Percentiles rank a stretch among this genome's conserved stretches.
These are phyloP conservation scores for Neurospora africana DNA, from an alignment of 495 filamentous ascomycete genomes.

Conservation along the genomic window DNA sequence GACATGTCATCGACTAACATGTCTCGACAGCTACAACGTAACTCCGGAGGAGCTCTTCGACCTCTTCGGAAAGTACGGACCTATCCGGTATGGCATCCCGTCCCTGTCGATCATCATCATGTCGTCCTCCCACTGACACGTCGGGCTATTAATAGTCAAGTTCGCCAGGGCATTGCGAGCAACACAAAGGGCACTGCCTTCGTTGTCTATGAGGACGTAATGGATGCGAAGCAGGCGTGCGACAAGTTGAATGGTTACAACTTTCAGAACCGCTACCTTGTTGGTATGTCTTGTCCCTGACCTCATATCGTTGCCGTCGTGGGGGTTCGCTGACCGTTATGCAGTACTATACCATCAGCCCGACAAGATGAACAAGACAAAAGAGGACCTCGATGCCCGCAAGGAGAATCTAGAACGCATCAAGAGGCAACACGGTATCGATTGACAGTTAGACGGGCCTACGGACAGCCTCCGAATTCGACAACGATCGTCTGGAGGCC, in stretches of 20 bases:
- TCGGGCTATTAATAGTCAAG: constrained; percentile 62
- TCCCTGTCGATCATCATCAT: background rate
- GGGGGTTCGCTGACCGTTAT: constrained; percentile 8
- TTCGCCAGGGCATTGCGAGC: constrained; percentile 93
- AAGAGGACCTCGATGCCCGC: constrained; percentile 87
- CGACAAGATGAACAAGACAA: constrained; percentile 88
- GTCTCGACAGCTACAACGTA: constrained; percentile 71
- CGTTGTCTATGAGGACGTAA: constrained; percentile 98
- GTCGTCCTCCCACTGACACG: constrained; percentile 20
- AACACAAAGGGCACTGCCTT: constrained; percentile 98
- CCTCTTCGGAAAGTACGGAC: constrained; percentile 88
- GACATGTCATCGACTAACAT: constrained; percentile 11
- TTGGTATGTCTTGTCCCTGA: constrained; percentile 53
- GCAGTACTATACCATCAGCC: constrained; percentile 96
- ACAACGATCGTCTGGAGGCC: constrained; percentile 39
- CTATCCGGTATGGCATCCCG: constrained; percentile 61
- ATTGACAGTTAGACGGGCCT: constrained; percentile 69
- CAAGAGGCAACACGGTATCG: constrained; percentile 96
- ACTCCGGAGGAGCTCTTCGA: constrained; percentile 90
- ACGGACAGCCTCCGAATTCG: constrained; percentile 38
- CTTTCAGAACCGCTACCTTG: constrained; percentile 98
- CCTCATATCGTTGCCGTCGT: background rate
- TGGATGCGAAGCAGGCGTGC: constrained; percentile 97
- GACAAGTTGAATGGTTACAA: constrained; percentile 99
- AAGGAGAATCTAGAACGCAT: constrained; percentile 95